Evolutionary conservation across 2,329 filamentous ascomycete species (phyloP), one percentile per base, ranked within the genome.

Genomic region (Neofusicoccum parvum): DNA sequence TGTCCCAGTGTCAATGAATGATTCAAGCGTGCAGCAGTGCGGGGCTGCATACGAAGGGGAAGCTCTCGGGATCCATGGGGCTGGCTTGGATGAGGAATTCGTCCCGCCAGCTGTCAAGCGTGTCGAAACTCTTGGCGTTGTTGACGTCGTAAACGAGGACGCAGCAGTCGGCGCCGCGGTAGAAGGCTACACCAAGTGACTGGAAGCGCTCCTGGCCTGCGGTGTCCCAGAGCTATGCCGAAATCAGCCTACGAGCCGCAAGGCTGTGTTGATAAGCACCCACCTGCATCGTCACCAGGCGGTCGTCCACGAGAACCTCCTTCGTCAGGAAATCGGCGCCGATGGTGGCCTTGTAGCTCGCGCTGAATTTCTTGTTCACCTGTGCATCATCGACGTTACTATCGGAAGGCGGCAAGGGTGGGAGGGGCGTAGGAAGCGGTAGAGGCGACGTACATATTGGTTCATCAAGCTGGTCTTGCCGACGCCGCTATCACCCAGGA

Each of bases 331-430:
- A 99, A 80, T 99, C 95, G 78, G 95, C 95, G 71, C 95, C 95
- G 78, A 99, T 99, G 51, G 95, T 99, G 67, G 95, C 95, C 84
- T 99, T 99, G 88, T 99, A 99, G 84, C 94, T 97, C 72, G 94
- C 94, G 79, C 94, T 97, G 85, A 99, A 99, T 80, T 99, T 98
- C 85, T 99, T 99, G 86, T 99, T 99, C 87, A 99, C 94, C 94
- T 98, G 72, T 71, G 53, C n/a, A 7, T 12, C n/a, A 20, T 23
- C 15, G 17, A 3, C 36, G 54, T 60, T 43, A 62, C 41, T 50
- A 39, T 37, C 15, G 12, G 27, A 34, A 17, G 27, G 27, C 48
- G 12, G 10, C 37, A 36, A 45, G 51, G 51, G 62, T 48, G 39
- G 50, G 39, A 51, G n/a, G 32, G 20, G 11, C 10, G 39, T 34